phyloP scores from a whole-genome alignment of 306 rosid species.

The Ormosia semicastrata region DNA sequence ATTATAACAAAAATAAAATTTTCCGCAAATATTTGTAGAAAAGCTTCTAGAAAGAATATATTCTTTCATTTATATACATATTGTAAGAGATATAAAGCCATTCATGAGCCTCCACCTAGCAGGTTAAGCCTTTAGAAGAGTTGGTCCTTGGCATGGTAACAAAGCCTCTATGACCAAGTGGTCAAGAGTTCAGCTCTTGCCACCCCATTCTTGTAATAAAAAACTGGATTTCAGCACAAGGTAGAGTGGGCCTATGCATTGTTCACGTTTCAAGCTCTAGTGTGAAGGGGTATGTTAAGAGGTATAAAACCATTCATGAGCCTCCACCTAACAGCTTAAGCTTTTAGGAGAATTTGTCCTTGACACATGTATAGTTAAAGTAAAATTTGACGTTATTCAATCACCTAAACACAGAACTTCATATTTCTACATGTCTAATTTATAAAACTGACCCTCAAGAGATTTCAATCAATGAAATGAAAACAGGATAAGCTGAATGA shows the following conservation, averaged over 20 bases:
- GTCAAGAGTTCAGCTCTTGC: background rate
- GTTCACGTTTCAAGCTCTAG: background rate
- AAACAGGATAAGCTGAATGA: conserved; percentile 3
- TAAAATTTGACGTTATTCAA: background rate
- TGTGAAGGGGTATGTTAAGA: background rate
- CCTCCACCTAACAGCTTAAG: background rate
- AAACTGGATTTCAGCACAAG: background rate
- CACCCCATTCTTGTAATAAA: background rate
- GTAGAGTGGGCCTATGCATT: background rate
- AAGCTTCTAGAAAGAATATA: background rate
- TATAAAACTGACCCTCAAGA: background rate
- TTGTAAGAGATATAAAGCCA: background rate
- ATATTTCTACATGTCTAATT: background rate
- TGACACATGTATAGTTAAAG: background rate
- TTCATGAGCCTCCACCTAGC: background rate
- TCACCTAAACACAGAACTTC: background rate
- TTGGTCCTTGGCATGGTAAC: background rate
- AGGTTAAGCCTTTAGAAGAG: background rate
- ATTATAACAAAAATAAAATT: background rate
- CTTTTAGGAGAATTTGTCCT: background rate
- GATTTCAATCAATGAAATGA: background rate
- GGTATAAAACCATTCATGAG: background rate
- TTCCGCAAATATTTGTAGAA: background rate
- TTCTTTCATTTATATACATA: background rate
- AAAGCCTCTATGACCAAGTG: background rate